Evolutionary conservation across 2,329 filamentous ascomycete species (phyloP).

Genomic region (Apiospora aurea): DNA sequence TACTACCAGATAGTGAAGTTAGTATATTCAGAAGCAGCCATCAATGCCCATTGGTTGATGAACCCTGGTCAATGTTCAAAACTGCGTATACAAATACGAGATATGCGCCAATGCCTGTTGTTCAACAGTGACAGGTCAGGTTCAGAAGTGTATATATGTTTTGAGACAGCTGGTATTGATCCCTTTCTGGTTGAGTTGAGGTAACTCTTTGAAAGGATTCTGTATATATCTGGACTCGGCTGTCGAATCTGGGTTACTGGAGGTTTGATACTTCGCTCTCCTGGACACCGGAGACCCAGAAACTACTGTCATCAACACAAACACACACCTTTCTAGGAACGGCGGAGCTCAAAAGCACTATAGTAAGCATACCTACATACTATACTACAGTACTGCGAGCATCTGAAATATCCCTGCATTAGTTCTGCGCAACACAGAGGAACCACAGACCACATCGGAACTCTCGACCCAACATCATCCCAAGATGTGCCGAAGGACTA

Average conservation of each 20-base stretch:
- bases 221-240: neutral
- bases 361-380: neutral
- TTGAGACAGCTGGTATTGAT: neutral
- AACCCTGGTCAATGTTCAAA: neutral
- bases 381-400: neutral
- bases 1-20: neutral
- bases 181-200: neutral
- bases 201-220: neutral
- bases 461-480: neutral
- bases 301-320: neutral
- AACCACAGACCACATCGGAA: neutral
- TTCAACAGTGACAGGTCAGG: neutral
- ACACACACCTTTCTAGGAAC: neutral
- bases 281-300: neutral
- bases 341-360: neutral
- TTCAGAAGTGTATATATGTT: neutral
- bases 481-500: conserved; percentile 35
- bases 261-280: neutral
- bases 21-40: neutral
- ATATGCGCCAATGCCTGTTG: neutral
- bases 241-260: neutral
- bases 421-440: neutral
- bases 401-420: neutral
- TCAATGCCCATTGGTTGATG: neutral
- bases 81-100: neutral